Base-by-base conservation (phyloP, 495 filamentous ascomycete species). In the Articulospora tetracladia region DNA sequence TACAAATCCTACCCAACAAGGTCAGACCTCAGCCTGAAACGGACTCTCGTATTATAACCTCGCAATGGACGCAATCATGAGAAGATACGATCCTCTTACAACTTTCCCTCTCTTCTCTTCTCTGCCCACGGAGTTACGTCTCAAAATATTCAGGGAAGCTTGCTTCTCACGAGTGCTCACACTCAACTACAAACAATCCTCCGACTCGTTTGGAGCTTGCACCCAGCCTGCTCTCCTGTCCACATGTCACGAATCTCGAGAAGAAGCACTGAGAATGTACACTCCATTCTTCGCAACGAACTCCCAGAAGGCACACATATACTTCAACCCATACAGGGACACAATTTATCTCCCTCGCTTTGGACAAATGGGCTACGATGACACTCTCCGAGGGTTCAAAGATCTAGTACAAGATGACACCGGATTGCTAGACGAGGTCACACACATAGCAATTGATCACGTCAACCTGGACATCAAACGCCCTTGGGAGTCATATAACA, bases 401-500 rank as follows among this genome's bases (percentile, higher is more conserved):
- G 34, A 19, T 1, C 22, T 61, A 32, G 58, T 64, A 3, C 8
- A 6, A 7, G 60, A 67, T 22, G 32, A 24, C 0, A 34, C 26
- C 19, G 54, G 41, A n/a, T 15, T 52, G 15, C 22, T 66, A 17
- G 51, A 64, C 22, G 34, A 55, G n/a, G 27, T 64, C 17, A 50
- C 39, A 2, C 23, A 20, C 8, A 65, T 82, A 24, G 79, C 78
- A 1, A 70, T 82, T 46, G 79, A 82, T 59, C 74, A 79, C 41
- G 77, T 82, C 27, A 67, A 65, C 23, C 67, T 72, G 24, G 68
- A 73, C 25, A 70, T 82, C 51, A 74, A 76, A 48, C 64, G 77
- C 39, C 77, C 77, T 24, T 82, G 79, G 79, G 79, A 82, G 66
- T 73, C 74, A 1, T 82, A 80, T 60, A 79, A 74, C 66, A 81